These are phyloP conservation scores for Candida chauliodis DNA, from an alignment of 805 yeast species.

Conservation along the genomic window DNA sequence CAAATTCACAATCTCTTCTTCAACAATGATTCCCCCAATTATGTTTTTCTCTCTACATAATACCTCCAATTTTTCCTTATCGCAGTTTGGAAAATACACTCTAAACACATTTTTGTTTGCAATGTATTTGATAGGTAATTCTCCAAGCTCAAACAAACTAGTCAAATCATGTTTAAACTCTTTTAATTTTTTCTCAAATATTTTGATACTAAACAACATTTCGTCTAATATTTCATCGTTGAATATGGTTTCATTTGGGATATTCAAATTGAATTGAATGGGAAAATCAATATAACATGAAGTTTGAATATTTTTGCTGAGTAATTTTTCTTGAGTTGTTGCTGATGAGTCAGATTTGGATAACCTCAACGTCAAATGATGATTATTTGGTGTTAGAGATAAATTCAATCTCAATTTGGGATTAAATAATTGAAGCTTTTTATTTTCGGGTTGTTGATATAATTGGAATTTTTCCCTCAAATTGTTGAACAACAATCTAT, in stretches of 20 bases:
- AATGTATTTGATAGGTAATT: slow-evolving; percentile 55
- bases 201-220: slow-evolving; percentile 55
- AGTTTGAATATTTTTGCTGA: slow-evolving; percentile 11
- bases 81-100: slow-evolving; percentile 72
- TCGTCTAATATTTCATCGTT: slow-evolving; percentile 39
- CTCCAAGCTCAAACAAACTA: slow-evolving; percentile 56
- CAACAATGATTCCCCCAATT: slow-evolving; percentile 50
- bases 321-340: slow-evolving; percentile 14
- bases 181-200: slow-evolving; percentile 38
- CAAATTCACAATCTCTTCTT: slow-evolving; percentile 15
- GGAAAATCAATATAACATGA: slow-evolving; percentile 37
- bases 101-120: slow-evolving; percentile 38
- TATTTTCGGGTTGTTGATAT: not conserved
- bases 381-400: slow-evolving; percentile 23
- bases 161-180: slow-evolving; percentile 43
- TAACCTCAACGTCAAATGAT: slow-evolving; percentile 18
- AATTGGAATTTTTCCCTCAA: slow-evolving; percentile 10
- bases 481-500: slow-evolving; percentile 17
- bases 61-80: slow-evolving; percentile 51
- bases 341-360: slow-evolving; percentile 18
- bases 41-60: slow-evolving; percentile 60
- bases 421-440: not conserved
- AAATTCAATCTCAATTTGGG: slow-evolving; percentile 23
- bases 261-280: slow-evolving; percentile 20
- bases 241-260: slow-evolving; percentile 32